These are phyloP conservation scores for Hymenoscyphus albidus DNA, from an alignment of 2,329 filamentous ascomycete genomes.

Conservation along the genomic window DNA sequence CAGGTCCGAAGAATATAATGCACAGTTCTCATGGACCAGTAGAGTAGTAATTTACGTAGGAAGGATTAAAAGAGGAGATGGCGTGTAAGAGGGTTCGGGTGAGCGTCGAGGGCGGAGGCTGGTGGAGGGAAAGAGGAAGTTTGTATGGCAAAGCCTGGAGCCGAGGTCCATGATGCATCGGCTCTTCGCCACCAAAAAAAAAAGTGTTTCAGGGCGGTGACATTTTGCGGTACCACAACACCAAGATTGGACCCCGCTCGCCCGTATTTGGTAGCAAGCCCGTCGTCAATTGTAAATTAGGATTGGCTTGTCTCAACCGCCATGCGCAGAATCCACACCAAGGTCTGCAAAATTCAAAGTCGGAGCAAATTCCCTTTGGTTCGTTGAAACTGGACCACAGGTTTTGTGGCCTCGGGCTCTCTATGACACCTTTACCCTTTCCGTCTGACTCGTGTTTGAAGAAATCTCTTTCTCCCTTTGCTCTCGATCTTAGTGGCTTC, in stretches of 20 bases:
- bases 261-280: neutral
- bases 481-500: no score
- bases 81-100: neutral
- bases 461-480: no score
- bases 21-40: neutral
- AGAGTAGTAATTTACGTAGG: neutral
- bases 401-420: no score
- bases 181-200: neutral
- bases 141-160: neutral
- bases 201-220: neutral
- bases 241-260: neutral
- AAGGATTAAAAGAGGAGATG: neutral
- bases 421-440: no score
- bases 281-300: neutral
- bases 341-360: neutral
- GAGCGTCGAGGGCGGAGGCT: neutral
- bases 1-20: neutral
- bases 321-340: neutral
- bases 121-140: neutral
- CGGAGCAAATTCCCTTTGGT: no score
- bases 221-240: neutral
- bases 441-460: no score
- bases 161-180: neutral
- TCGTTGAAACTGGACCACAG: no score
- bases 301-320: neutral